phyloP scores from a whole-genome alignment of 805 yeast species.

The Ogataea pilisensis region DNA sequence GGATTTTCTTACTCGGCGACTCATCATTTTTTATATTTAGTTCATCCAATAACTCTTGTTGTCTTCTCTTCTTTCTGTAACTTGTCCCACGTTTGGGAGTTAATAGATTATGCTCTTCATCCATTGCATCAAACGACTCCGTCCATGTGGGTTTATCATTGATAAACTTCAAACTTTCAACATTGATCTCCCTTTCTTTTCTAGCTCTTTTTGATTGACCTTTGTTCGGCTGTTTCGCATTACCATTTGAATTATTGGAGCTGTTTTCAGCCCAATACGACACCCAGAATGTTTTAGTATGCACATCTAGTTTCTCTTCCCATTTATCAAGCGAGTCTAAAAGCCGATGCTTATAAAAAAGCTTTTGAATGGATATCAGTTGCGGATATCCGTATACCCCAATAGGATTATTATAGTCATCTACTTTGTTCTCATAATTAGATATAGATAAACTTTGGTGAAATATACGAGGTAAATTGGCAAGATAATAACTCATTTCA shows the following conservation, averaged over 20 bases:
- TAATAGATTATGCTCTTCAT: constrained; percentile 17
- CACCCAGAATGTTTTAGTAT: constrained; percentile 47
- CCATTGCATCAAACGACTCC: constrained; percentile 21
- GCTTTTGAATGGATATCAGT: constrained; percentile 45
- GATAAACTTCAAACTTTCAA: constrained; percentile 27
- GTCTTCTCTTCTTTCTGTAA: constrained; percentile 1
- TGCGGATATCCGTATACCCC: constrained; percentile 61
- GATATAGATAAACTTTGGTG: constrained; percentile 43
- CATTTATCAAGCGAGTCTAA: constrained; percentile 29
- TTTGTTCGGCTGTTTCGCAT: constrained; percentile 27
- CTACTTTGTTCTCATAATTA: constrained; percentile 28
- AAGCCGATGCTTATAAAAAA: constrained; percentile 51
- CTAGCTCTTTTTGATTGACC: constrained; percentile 20
- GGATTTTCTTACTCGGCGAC: constrained; percentile 17
- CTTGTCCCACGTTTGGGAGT: not conserved
- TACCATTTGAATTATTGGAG: constrained; percentile 26
- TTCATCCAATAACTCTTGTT: not conserved
- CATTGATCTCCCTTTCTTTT: constrained; percentile 32
- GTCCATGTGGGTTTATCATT: constrained; percentile 27
- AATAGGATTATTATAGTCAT: constrained; percentile 49
- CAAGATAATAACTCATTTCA: constrained; percentile 59
- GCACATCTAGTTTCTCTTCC: constrained; percentile 29
- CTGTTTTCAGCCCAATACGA: constrained; percentile 42
- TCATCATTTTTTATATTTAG: constrained; percentile 5
- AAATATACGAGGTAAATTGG: constrained; percentile 40